Evolutionary conservation across 345 rosid species (phyloP).

Genomic region (Draba incana): DNA sequence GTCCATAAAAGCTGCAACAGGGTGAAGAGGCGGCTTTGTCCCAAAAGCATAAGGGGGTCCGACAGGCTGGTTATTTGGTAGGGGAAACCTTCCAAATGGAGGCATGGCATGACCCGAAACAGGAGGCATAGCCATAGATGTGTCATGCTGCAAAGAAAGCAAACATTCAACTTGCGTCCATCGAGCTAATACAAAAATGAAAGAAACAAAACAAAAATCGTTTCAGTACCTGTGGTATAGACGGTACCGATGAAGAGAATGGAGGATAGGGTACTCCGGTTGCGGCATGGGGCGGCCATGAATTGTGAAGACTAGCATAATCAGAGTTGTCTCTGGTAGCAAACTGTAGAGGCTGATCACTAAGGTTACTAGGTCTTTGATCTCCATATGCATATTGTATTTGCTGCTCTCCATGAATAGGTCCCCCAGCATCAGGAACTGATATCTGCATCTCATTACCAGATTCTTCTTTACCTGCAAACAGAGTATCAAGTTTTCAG

Average conservation of each 20-base stretch:
- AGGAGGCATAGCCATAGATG: conserved; percentile 55
- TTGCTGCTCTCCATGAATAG: conserved; percentile 49
- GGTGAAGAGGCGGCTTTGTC: conserved; percentile 61
- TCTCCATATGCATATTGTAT: conserved; percentile 58
- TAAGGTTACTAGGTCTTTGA: conserved; percentile 55
- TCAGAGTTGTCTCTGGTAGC: conserved; percentile 57
- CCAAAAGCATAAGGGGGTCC: conserved; percentile 58
- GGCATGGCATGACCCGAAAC: conserved; percentile 63
- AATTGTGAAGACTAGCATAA: conserved; percentile 55
- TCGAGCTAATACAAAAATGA: conserved; percentile 3
- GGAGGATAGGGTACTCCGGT: conserved; percentile 62
- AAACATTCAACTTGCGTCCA: conserved; percentile 30
- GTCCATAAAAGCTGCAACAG: conserved; percentile 62
- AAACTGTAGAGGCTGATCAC: conserved; percentile 76
- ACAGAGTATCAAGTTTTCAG: conserved; percentile 12
- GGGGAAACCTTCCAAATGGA: conserved; percentile 75
- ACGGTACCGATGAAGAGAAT: conserved; percentile 52
- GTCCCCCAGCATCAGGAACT: conserved; percentile 49
- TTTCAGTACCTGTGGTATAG: conserved; percentile 65
- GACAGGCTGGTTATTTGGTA: conserved; percentile 61
- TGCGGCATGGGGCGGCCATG: conserved; percentile 65
- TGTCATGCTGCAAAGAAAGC: conserved; percentile 62
- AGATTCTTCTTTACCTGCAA: conserved; percentile 42
- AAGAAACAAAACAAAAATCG: background rate
- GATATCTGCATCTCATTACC: conserved; percentile 46